A percentile compares a stretch with the other conserved stretches of the same genome.
Evolutionary conservation across 2,329 filamentous ascomycete genomes (phyloP).

Genomic region (Xylaria sp.): DNA sequence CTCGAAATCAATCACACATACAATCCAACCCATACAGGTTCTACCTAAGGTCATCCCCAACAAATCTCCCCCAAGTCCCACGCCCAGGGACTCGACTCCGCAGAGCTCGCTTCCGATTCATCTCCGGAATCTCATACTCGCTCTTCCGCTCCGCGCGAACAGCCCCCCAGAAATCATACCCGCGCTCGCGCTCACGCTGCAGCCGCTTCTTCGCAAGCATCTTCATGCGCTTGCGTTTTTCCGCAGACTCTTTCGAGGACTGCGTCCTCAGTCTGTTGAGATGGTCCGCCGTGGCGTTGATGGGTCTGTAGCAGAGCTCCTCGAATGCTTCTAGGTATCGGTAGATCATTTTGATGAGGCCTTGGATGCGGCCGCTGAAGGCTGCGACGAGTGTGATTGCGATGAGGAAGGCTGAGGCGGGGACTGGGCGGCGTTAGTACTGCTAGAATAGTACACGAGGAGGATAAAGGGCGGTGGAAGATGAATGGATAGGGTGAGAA

Average conservation of each 20-base stretch:
- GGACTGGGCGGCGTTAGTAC: slow-evolving; percentile 50
- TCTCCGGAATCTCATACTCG: slow-evolving; percentile 53
- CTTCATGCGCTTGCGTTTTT: slow-evolving; percentile 37
- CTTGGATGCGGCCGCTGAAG: slow-evolving; percentile 62
- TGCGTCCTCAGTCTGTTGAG: slow-evolving; percentile 47
- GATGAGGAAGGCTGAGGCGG: slow-evolving; percentile 61
- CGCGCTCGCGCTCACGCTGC: slow-evolving; percentile 47
- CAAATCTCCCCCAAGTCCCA: slow-evolving; percentile 39
- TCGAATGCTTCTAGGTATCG: slow-evolving; percentile 21
- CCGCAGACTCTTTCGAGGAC: slow-evolving; percentile 43
- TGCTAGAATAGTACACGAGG: no score
- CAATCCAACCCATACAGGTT: not conserved
- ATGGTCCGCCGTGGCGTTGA: slow-evolving; percentile 16
- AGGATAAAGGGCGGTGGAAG: slow-evolving; percentile 6
- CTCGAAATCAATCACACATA: not conserved
- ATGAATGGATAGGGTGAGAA: slow-evolving; percentile 34
- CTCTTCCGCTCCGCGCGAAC: slow-evolving; percentile 48
- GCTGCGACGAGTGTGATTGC: slow-evolving; percentile 63
- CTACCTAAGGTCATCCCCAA: slow-evolving; percentile 26
- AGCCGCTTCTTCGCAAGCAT: slow-evolving; percentile 41
- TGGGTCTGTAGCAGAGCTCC: slow-evolving; percentile 42
- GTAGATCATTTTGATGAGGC: slow-evolving; percentile 46
- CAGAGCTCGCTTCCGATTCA: slow-evolving; percentile 49
- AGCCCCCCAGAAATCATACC: slow-evolving; percentile 56
- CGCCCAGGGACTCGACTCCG: slow-evolving; percentile 27